Evolutionary conservation across 2,329 filamentous ascomycete species (phyloP).

Genomic region (Aphanocladium album): DNA sequence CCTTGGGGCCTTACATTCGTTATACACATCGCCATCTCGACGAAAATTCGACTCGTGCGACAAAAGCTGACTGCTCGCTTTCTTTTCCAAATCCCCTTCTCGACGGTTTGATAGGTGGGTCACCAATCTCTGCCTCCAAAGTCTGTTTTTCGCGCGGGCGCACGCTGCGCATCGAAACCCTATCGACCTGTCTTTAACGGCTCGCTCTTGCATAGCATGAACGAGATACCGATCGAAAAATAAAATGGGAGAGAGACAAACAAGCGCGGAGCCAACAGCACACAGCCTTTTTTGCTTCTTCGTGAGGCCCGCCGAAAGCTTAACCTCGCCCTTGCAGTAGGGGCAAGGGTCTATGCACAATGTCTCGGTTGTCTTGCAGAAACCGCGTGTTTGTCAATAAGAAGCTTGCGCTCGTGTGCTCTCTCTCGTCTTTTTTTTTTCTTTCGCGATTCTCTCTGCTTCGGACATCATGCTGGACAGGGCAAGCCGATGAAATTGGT

Average conservation of each 20-base stretch:
- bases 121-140: neutral
- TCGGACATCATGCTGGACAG: neutral
- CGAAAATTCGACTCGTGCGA: neutral
- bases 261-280: neutral
- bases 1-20: slow-evolving; percentile 4
- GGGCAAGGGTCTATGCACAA: neutral
- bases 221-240: neutral
- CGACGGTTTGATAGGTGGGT: slow-evolving; percentile 10
- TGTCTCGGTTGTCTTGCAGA: neutral
- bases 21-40: neutral
- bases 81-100: neutral
- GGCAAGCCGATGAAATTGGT: neutral
- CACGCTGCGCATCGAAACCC: neutral
- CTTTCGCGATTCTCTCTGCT: neutral
- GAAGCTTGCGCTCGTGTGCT: neutral
- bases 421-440: neutral
- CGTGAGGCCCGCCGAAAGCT: neutral
- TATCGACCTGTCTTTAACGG: neutral
- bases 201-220: neutral
- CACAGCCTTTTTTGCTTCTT: neutral
- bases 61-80: neutral
- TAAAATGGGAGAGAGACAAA: neutral
- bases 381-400: neutral
- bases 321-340: neutral
- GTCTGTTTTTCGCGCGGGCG: neutral